Conservation (phyloP, 1,284 basidiomycete genomes). For the Pseudozyma thailandica region DNA sequence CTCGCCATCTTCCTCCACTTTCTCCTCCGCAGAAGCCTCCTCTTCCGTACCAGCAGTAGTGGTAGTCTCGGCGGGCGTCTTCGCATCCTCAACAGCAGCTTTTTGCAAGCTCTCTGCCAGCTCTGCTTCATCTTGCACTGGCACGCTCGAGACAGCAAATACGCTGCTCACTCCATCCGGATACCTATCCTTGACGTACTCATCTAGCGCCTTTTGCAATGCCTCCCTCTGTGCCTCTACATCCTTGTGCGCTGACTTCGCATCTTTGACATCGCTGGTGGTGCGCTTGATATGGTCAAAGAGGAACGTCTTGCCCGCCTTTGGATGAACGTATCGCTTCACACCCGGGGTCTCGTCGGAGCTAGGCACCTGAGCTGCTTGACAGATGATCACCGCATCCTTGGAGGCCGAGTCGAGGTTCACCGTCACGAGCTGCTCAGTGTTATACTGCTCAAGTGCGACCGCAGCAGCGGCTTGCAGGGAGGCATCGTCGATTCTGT, state of each 20-base stretch:
- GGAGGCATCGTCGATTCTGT: conserved; percentile 33
- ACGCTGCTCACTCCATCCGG: conserved; percentile 56
- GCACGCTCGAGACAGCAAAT: conserved; percentile 34
- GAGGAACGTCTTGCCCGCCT: conserved; percentile 30
- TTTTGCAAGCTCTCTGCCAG: conserved; percentile 15
- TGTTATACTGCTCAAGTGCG: conserved; percentile 54
- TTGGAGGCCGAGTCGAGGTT: conserved; percentile 11
- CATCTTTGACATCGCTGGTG: conserved; percentile 27
- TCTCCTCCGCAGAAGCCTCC: neutral
- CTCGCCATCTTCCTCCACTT: conserved; percentile 5
- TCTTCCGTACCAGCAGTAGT: conserved; percentile 9
- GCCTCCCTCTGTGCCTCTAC: conserved; percentile 32
- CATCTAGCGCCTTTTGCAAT: conserved; percentile 45
- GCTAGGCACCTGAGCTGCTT: conserved; percentile 24
- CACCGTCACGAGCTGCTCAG: conserved; percentile 47
- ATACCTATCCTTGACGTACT: conserved; percentile 60
- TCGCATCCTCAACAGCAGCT: conserved; percentile 23
- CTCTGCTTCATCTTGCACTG: conserved; percentile 18
- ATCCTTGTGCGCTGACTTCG: conserved; percentile 3
- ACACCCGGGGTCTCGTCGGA: conserved; percentile 1
- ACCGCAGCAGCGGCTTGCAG: conserved; percentile 32
- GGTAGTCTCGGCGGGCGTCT: conserved; percentile 30
- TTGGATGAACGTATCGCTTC: conserved; percentile 42
- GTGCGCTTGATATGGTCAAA: conserved; percentile 45
- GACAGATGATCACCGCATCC: conserved; percentile 39